A percentile compares a stretch with the other conserved stretches of the same genome.
Evolutionary conservation across 179 eudicot species (phyloP).

Genomic region (Sideroxylon spinosum): DNA sequence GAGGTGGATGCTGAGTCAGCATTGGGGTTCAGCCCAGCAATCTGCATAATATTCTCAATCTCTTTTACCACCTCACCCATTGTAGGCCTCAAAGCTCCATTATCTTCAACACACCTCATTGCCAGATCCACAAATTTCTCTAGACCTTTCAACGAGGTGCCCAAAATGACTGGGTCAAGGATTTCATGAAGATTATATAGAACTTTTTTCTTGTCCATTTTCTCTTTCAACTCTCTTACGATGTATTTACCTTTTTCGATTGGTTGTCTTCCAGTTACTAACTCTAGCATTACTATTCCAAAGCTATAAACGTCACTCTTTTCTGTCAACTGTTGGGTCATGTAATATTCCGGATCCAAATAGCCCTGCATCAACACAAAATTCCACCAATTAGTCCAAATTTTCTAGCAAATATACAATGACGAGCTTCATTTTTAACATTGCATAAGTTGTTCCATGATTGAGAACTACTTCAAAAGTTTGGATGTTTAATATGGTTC

Average conservation of each 20-base stretch:
- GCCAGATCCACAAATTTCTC: constrained; percentile 48
- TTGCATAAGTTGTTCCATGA: neutral
- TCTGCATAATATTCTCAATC: constrained; percentile 14
- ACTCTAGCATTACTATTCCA: constrained; percentile 60
- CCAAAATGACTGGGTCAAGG: constrained; percentile 34
- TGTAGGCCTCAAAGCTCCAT: constrained; percentile 40
- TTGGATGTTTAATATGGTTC: neutral
- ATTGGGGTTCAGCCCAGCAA: constrained; percentile 20
- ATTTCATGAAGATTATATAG: constrained; percentile 29
- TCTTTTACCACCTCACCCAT: constrained; percentile 35
- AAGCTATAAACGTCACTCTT: constrained; percentile 68
- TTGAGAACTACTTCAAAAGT: neutral
- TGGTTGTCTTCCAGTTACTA: constrained; percentile 48
- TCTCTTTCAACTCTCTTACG: constrained; percentile 39
- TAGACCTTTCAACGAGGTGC: constrained; percentile 27
- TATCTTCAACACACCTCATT: constrained; percentile 43
- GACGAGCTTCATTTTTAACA: too few relatives aligned
- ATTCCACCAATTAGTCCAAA: neutral
- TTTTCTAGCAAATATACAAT: neutral
- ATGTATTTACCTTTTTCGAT: constrained; percentile 42
- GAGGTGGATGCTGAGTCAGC: constrained; percentile 31
- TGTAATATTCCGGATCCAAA: constrained; percentile 63
- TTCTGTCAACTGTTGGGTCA: constrained; percentile 50
- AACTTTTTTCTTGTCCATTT: constrained; percentile 28
- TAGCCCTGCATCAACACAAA: constrained; percentile 40